A percentile compares a stretch with the other conserved stretches of the same genome.
Evolutionary conservation across 768 basidiomycete genomes (phyloP).

Genomic region (Boletus rubroflammeus): DNA sequence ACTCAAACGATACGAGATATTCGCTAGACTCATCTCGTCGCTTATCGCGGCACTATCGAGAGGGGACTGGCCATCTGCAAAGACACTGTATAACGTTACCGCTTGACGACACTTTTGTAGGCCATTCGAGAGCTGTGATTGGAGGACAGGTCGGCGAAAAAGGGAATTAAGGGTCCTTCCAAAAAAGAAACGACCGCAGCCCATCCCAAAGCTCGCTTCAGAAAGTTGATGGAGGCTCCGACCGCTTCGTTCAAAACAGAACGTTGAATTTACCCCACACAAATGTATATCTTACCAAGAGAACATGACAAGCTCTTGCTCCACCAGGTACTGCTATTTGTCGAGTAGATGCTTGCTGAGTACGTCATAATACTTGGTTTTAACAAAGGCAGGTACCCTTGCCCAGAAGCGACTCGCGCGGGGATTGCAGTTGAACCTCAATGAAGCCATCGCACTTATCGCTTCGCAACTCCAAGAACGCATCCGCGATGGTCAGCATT

Average conservation of each 20-base stretch:
- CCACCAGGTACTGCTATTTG: conserved; percentile 48
- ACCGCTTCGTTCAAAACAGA: neutral
- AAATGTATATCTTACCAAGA: conserved; percentile 72
- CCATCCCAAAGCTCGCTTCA: too few species aligned
- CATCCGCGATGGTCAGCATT: conserved; percentile 85
- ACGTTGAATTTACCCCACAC: neutral
- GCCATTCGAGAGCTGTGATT: too few species aligned
- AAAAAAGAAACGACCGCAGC: too few species aligned
- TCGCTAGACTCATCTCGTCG: neutral
- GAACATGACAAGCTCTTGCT: conserved; percentile 75
- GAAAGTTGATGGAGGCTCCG: too few species aligned
- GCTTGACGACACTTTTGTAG: too few species aligned
- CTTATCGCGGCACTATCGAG: conserved; percentile 7
- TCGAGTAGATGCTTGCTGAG: neutral
- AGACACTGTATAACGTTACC: too few species aligned
- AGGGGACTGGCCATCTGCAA: too few species aligned
- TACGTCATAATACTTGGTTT: neutral
- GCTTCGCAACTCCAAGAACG: conserved; percentile 90
- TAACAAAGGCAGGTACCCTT: conserved; percentile 71
- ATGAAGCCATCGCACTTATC: conserved; percentile 88
- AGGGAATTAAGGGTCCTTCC: too few species aligned
- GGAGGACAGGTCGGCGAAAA: too few species aligned
- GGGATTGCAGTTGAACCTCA: conserved; percentile 82
- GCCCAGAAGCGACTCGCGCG: conserved; percentile 94
- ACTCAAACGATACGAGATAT: neutral